Percentiles rank a stretch among this genome's conserved stretches.
phyloP scores from a whole-genome alignment of 140 eudicot species.

The Oenanthe javanica region DNA sequence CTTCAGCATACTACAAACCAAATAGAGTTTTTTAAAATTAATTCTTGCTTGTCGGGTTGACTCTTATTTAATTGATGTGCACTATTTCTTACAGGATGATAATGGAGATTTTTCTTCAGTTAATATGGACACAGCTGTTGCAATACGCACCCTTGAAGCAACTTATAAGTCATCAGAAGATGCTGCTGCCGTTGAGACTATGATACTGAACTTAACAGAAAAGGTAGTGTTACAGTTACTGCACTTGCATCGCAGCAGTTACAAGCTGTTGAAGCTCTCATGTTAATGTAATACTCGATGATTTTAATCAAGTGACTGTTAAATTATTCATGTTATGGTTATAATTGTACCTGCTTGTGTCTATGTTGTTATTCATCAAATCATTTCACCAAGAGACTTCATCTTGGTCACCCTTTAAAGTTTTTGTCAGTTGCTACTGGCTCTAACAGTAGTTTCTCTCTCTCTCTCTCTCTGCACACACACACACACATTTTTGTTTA shows the following conservation, averaged over 20 bases:
- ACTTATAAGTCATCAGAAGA: slow-evolving; percentile 89
- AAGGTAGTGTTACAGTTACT: slow-evolving; percentile 32
- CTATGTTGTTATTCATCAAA: too few relatives aligned
- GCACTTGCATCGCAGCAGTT: not conserved
- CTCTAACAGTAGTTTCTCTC: not conserved
- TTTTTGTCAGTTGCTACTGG: not conserved
- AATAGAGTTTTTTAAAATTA: not conserved
- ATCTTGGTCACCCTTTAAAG: not conserved
- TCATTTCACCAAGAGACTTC: not conserved
- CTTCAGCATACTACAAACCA: not conserved
- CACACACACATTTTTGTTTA: not conserved
- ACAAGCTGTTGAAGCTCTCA: not conserved
- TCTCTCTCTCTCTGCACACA: not conserved
- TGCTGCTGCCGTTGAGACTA: slow-evolving; percentile 87
- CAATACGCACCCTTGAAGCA: slow-evolving; percentile 92
- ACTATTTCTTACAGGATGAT: slow-evolving; percentile 51
- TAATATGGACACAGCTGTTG: slow-evolving; percentile 95
- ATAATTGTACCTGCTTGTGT: not conserved
- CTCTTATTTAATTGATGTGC: not conserved
- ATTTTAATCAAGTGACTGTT: not conserved
- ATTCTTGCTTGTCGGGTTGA: not conserved
- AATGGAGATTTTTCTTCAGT: slow-evolving; percentile 84
- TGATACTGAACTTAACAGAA: slow-evolving; percentile 71
- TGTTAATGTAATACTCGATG: not conserved
- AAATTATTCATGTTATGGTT: not conserved